Conservation (phyloP, 331 rosid species). For the Pyrus hybrid region DNA sequence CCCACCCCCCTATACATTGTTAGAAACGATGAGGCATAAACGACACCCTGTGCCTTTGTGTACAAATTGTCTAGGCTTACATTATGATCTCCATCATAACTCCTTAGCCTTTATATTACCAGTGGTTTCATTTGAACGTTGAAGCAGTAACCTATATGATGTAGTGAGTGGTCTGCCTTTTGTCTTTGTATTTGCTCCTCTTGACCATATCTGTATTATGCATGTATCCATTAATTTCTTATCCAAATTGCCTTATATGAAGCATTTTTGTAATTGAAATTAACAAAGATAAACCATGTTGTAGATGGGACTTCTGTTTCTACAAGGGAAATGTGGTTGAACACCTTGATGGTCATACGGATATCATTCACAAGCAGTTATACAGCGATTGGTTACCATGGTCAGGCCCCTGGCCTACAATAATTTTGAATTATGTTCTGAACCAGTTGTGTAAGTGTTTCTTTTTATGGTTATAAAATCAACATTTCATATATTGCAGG, state of each 20-base stretch:
- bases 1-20: too few species aligned
- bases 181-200: background rate
- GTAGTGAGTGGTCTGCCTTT: background rate
- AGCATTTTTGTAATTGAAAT: constrained; percentile 1
- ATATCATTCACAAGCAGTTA: constrained; percentile 78
- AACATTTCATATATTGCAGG: constrained; percentile 38
- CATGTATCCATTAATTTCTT: background rate
- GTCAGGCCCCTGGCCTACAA: constrained; percentile 31
- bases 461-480: background rate
- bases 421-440: constrained; percentile 14
- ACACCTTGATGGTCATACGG: constrained; percentile 92
- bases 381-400: constrained; percentile 81
- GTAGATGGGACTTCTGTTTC: constrained; percentile 92
- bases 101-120: background rate
- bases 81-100: background rate
- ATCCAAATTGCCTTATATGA: background rate
- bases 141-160: background rate
- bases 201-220: background rate
- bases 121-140: background rate
- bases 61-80: background rate
- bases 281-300: constrained; percentile 16
- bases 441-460: background rate
- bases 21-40: background rate
- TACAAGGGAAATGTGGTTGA: constrained; percentile 67
- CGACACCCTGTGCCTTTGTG: background rate